Evolutionary conservation across 306 rosid genomes (phyloP).

Genomic region (Dryas octopetala): DNA sequence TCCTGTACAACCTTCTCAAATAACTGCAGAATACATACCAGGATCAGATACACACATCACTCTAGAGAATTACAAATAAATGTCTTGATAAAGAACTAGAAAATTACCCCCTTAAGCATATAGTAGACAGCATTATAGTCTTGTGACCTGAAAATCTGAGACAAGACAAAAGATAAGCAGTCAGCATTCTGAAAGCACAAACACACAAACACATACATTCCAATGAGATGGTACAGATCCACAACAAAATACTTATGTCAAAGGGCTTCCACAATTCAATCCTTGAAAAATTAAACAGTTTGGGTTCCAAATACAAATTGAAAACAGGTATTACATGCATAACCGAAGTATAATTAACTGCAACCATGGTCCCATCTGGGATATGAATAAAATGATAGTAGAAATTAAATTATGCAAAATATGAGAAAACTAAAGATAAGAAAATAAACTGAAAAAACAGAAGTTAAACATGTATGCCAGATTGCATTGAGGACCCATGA

Average conservation of each 20-base stretch:
- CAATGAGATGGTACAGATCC: background rate
- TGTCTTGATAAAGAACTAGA: conserved; percentile 2
- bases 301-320: background rate
- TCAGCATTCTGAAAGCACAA: conserved; percentile 2
- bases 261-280: background rate
- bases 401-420: background rate
- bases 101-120: conserved; percentile 70
- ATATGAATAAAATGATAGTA: background rate
- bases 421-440: no score
- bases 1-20: conserved; percentile 92
- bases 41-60: conserved; percentile 1
- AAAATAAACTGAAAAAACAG: background rate
- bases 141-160: conserved; percentile 90
- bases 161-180: conserved; percentile 11
- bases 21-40: conserved; percentile 48
- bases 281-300: background rate
- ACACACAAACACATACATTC: background rate
- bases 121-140: conserved; percentile 81
- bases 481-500: no score
- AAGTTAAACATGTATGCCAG: background rate
- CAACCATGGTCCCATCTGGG: background rate
- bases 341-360: background rate
- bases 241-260: background rate
- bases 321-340: background rate
- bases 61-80: background rate